Conservation (phyloP, 2,329 filamentous ascomycete genomes). For the Canariomyces notabilis region DNA sequence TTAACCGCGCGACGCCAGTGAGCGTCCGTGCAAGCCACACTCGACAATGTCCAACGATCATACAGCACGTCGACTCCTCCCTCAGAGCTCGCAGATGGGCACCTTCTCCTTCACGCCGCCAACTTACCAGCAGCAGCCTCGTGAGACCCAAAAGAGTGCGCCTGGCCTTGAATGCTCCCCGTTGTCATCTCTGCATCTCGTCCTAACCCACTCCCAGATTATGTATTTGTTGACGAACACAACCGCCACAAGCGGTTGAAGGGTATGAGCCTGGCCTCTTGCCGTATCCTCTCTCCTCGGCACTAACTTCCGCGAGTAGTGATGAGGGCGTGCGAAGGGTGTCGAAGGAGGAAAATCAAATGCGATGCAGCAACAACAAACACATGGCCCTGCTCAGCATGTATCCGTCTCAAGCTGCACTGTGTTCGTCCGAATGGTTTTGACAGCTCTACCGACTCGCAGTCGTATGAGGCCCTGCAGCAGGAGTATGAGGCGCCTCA, state of each 20-base stretch:
- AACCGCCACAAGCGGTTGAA: conserved; percentile 96
- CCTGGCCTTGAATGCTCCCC: conserved; percentile 11
- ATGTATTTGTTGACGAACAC: conserved; percentile 98
- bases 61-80: conserved; percentile 56
- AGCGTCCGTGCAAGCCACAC: conserved; percentile 19
- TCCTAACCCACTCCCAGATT: conserved; percentile 57
- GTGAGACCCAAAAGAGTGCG: conserved; percentile 83
- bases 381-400: conserved; percentile 94
- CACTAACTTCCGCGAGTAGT: conserved; percentile 47
- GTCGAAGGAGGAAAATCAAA: conserved; percentile 91
- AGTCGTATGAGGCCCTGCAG: conserved; percentile 47
- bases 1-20: conserved; percentile 14
- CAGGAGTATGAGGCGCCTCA: conserved; percentile 39
- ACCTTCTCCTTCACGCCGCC: conserved; percentile 70
- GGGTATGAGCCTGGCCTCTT: conserved; percentile 49
- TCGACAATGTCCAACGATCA: conserved; percentile 57
- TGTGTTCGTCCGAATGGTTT: conserved; percentile 86
- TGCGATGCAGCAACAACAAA: conserved; percentile 97
- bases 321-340: conserved; percentile 96
- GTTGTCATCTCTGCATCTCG: background rate
- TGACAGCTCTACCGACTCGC: conserved; percentile 50
- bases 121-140: conserved; percentile 51
- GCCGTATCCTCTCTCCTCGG: background rate
- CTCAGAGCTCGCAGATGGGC: conserved; percentile 65
- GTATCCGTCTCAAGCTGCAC: conserved; percentile 83